phyloP scores from a whole-genome alignment of 768 basidiomycete genomes.

The Scleroderma bovista region DNA sequence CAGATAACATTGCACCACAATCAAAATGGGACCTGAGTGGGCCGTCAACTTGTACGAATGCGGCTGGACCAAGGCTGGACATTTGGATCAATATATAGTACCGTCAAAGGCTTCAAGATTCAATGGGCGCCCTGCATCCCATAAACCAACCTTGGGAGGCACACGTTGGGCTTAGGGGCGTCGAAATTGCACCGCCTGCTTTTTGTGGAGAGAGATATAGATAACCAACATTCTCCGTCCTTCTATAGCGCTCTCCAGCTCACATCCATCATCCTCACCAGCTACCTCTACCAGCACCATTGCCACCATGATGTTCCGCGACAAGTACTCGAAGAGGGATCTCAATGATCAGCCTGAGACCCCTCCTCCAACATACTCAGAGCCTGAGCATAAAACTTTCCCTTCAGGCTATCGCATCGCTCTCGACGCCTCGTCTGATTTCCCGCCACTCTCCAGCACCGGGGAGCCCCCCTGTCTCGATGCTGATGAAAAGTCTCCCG shows the following conservation, averaged over 20 bases:
- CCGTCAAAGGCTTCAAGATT: too few relatives aligned
- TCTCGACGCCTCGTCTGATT: constrained; percentile 32
- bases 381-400: constrained; percentile 29
- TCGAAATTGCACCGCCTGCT: neutral
- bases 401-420: constrained; percentile 67
- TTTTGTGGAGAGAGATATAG: too few relatives aligned
- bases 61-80: too few relatives aligned
- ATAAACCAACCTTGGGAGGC: too few relatives aligned
- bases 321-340: constrained; percentile 3
- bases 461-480: constrained; percentile 54
- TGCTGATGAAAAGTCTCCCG: constrained; percentile 47
- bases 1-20: too few relatives aligned
- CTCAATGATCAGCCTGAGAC: constrained; percentile 10
- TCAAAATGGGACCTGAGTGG: too few relatives aligned
- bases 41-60: too few relatives aligned
- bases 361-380: neutral
- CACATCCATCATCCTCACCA: neutral
- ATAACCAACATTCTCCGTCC: too few relatives aligned
- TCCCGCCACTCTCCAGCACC: constrained; percentile 37
- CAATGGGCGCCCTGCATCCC: neutral
- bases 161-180: neutral
- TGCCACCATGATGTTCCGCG: constrained; percentile 2
- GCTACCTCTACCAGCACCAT: neutral
- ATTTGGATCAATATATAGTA: too few relatives aligned
- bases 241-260: neutral